phyloP scores from a whole-genome alignment of 2,329 filamentous ascomycete genomes.

The Scolecobasidium constrictum region DNA sequence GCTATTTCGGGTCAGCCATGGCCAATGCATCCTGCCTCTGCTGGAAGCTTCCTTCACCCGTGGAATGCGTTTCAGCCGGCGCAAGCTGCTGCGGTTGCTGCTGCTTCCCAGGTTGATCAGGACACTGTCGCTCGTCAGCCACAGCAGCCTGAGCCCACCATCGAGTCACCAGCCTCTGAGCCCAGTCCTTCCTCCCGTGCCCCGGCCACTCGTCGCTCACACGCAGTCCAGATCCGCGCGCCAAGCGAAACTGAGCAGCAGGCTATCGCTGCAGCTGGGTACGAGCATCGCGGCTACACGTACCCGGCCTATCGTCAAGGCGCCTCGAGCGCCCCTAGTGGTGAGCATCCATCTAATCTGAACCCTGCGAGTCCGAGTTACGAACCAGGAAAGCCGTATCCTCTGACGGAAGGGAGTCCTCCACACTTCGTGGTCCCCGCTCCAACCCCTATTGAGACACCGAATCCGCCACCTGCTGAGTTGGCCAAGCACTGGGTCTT shows the following conservation, averaged over 20 bases:
- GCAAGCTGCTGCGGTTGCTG: too few relatives aligned
- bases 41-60: background rate
- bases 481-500: slow-evolving; percentile 18
- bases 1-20: background rate
- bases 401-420: slow-evolving; percentile 7
- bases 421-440: slow-evolving; percentile 17
- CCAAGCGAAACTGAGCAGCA: slow-evolving; percentile 16
- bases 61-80: background rate
- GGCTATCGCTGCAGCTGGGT: too few relatives aligned
- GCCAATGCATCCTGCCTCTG: background rate
- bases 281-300: too few relatives aligned
- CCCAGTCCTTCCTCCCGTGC: slow-evolving; percentile 7
- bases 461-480: slow-evolving; percentile 9
- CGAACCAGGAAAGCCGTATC: slow-evolving; percentile 18
- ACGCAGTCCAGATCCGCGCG: slow-evolving; percentile 29
- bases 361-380: slow-evolving; percentile 30
- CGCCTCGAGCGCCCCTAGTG: background rate
- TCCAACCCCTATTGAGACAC: slow-evolving; percentile 20
- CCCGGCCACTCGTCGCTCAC: slow-evolving; percentile 24
- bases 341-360: slow-evolving; percentile 16
- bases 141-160: background rate
- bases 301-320: slow-evolving; percentile 10
- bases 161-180: slow-evolving; percentile 3
- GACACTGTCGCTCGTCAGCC: too few relatives aligned
- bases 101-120: too few relatives aligned